Evolutionary conservation across 2,329 filamentous ascomycete genomes (phyloP).

Genomic region (Conoideocrella luteorostrata): DNA sequence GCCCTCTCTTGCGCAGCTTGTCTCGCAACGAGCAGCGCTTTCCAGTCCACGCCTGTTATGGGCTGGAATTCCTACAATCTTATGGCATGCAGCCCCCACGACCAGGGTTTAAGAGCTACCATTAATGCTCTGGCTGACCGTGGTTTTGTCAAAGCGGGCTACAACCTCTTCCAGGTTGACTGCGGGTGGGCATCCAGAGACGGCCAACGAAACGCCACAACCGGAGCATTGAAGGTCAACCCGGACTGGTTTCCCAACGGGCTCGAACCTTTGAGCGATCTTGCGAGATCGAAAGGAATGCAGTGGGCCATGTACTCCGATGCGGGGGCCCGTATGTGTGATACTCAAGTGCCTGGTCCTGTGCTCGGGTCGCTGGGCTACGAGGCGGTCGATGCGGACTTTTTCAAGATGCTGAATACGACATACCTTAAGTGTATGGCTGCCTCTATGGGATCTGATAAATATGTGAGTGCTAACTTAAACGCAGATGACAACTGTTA

Average conservation of each 20-base stretch:
- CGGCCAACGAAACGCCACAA: neutral
- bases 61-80: neutral
- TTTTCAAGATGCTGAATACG: neutral
- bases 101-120: neutral
- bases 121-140: neutral
- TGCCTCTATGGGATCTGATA: neutral
- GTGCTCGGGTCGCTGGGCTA: neutral
- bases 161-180: neutral
- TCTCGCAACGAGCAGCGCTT: too few species aligned
- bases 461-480: too few species aligned
- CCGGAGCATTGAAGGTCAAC: neutral
- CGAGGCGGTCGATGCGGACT: neutral
- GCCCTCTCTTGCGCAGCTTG: too few species aligned
- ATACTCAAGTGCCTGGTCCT: neutral
- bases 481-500: neutral
- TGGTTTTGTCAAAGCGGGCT: neutral
- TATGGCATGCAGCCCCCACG: neutral
- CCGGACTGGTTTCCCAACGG: neutral
- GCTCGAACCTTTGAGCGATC: neutral
- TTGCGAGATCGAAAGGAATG: neutral
- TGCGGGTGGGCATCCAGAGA: neutral
- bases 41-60: neutral
- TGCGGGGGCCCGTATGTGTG: neutral
- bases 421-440: neutral
- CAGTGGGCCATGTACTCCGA: neutral